Percentiles rank a stretch among this genome's conserved stretches.
These are phyloP conservation scores for Euclidium syriacum DNA, from an alignment of 345 rosid genomes.

Conservation along the genomic window DNA sequence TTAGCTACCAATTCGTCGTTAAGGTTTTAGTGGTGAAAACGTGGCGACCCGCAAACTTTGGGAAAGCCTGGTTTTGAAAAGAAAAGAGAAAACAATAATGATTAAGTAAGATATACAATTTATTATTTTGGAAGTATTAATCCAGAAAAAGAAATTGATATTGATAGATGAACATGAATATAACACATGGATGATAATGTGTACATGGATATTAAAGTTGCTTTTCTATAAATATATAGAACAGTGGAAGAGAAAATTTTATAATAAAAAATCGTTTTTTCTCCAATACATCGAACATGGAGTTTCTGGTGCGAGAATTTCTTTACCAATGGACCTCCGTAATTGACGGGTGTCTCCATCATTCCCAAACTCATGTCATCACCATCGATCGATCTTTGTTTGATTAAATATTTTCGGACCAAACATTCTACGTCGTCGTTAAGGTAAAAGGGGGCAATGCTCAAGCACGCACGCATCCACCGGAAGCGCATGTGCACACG, in stretches of 20 bases:
- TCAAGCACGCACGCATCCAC: conserved; percentile 29
- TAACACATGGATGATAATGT: conserved; percentile 16
- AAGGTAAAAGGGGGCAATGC: not conserved
- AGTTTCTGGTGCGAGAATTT: conserved; percentile 10
- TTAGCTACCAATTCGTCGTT: too few relatives aligned
- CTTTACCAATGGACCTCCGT: conserved; percentile 19
- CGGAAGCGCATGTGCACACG: conserved; percentile 21
- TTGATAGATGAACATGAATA: conserved; percentile 3
- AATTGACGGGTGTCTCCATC: conserved; percentile 27
- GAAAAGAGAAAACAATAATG: not conserved
- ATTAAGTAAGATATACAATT: not conserved
- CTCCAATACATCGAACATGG: conserved; percentile 28
- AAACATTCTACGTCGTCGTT: not conserved
- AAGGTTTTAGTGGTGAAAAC: conserved; percentile 21
- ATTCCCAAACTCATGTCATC: conserved; percentile 27
- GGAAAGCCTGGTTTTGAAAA: conserved; percentile 24
- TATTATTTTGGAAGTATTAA: not conserved
- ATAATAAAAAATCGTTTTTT: too few relatives aligned
- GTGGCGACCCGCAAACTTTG: conserved; percentile 35
- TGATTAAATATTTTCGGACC: not conserved
- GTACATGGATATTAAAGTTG: not conserved
- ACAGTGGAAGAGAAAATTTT: too few relatives aligned
- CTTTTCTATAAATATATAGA: not conserved
- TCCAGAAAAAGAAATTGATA: not conserved
- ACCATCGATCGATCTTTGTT: not conserved